Conservation (phyloP, 768 basidiomycete genomes). For the Russula ochroleuca region DNA sequence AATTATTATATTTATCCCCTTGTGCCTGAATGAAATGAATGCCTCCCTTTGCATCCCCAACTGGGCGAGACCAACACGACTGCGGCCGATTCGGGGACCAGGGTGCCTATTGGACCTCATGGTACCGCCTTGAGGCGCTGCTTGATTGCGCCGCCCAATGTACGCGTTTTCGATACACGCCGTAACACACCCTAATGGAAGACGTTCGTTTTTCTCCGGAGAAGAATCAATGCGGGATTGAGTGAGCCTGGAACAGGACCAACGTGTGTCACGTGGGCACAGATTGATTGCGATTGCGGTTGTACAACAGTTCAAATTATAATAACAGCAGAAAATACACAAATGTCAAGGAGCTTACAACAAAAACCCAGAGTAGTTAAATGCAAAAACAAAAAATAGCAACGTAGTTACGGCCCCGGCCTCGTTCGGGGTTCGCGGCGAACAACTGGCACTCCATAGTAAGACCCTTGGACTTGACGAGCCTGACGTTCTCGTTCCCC, state of each 20-base stretch:
- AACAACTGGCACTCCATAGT: constrained; percentile 6
- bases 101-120: neutral
- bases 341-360: neutral
- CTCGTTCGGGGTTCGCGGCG: constrained; percentile 3
- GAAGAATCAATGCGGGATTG: neutral
- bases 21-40: neutral
- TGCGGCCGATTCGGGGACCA: neutral
- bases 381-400: neutral
- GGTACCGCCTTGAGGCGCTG: neutral
- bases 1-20: neutral
- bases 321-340: neutral
- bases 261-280: too few species aligned
- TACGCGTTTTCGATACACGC: neutral
- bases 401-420: neutral
- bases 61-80: neutral
- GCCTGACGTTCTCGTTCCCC: constrained; percentile 1
- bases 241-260: neutral
- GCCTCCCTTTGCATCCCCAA: neutral
- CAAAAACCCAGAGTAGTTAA: neutral
- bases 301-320: neutral
- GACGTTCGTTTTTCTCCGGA: neutral
- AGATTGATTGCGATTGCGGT: too few species aligned
- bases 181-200: neutral
- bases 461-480: neutral
- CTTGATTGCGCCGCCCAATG: neutral